phyloP scores from a whole-genome alignment of 2,329 filamentous ascomycete genomes.

The Penicillium crustosum region DNA sequence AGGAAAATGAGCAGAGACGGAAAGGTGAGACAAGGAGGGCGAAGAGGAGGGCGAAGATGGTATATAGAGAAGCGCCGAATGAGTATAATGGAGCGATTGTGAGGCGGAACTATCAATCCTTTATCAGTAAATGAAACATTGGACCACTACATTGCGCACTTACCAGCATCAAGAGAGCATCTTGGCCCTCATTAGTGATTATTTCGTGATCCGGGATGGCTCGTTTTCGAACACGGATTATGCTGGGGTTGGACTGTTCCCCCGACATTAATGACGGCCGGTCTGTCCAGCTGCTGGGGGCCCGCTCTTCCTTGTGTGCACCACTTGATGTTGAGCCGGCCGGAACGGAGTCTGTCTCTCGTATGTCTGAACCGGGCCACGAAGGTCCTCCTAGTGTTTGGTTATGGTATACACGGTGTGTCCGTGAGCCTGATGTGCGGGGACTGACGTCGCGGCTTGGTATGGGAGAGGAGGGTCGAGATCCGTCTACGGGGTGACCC shows the following conservation, averaged over 20 bases:
- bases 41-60: slow-evolving; percentile 52
- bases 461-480: slow-evolving; percentile 17
- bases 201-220: slow-evolving; percentile 27
- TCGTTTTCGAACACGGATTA: slow-evolving; percentile 30
- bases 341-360: slow-evolving; percentile 25
- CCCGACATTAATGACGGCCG: slow-evolving; percentile 38
- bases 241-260: slow-evolving; percentile 27
- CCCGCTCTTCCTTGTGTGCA: slow-evolving; percentile 32
- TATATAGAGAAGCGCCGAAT: slow-evolving; percentile 55
- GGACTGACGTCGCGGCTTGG: slow-evolving; percentile 19
- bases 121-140: slow-evolving; percentile 11
- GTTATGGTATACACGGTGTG: slow-evolving; percentile 21
- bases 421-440: slow-evolving; percentile 27
- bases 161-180: slow-evolving; percentile 49
- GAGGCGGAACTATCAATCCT: slow-evolving; percentile 50
- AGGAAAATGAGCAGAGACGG: slow-evolving; percentile 51
- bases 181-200: slow-evolving; percentile 33
- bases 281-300: slow-evolving; percentile 34
- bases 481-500: slow-evolving; percentile 9
- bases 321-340: slow-evolving; percentile 31
- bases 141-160: slow-evolving; percentile 6
- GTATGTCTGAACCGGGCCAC: slow-evolving; percentile 19
- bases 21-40: slow-evolving; percentile 55
- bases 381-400: slow-evolving; percentile 17
- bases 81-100: slow-evolving; percentile 57